phyloP scores from a whole-genome alignment of 2,329 filamentous ascomycete genomes.

The Trichocomaceae sp. region DNA sequence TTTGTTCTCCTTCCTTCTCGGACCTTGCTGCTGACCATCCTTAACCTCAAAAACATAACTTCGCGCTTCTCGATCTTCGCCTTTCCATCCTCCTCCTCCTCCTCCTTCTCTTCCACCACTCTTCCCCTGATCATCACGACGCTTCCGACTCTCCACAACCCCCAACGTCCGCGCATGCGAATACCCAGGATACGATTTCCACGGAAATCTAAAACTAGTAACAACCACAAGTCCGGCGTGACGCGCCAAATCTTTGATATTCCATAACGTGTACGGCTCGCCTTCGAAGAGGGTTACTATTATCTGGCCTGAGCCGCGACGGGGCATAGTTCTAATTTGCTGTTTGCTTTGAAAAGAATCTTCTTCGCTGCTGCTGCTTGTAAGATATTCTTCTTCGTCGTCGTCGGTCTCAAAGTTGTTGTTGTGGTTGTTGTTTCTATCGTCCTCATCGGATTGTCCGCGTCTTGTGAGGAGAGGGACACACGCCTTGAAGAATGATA shows the following conservation, averaged over 20 bases:
- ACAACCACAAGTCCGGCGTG: conserved; percentile 50
- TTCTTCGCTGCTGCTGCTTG: conserved; percentile 9
- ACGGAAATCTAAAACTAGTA: conserved; percentile 44
- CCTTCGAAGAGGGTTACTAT: conserved; percentile 87
- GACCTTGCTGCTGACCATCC: conserved; percentile 23
- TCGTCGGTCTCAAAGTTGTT: conserved; percentile 16
- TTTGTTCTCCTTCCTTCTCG: neutral
- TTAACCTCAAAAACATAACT: conserved; percentile 43
- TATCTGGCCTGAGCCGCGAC: conserved; percentile 49
- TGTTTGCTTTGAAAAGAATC: conserved; percentile 14
- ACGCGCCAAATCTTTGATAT: conserved; percentile 77
- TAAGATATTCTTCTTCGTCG: conserved; percentile 16
- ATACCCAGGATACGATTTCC: conserved; percentile 42
- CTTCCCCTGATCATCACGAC: conserved; percentile 15
- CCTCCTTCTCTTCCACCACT: conserved; percentile 19
- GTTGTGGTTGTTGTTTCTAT: too few species aligned
- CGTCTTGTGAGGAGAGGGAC: conserved; percentile 34
- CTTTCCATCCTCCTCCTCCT: conserved; percentile 37
- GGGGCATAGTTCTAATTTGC: conserved; percentile 13
- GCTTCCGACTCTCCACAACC: conserved; percentile 37
- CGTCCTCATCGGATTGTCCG: conserved; percentile 17
- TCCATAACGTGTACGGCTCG: conserved; percentile 94
- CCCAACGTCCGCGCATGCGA: conserved; percentile 43
- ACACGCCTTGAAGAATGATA: conserved; percentile 43
- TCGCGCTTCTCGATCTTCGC: conserved; percentile 42